phyloP scores from a whole-genome alignment of 441 rosid genomes.

The Adansonia madagascariensis region DNA sequence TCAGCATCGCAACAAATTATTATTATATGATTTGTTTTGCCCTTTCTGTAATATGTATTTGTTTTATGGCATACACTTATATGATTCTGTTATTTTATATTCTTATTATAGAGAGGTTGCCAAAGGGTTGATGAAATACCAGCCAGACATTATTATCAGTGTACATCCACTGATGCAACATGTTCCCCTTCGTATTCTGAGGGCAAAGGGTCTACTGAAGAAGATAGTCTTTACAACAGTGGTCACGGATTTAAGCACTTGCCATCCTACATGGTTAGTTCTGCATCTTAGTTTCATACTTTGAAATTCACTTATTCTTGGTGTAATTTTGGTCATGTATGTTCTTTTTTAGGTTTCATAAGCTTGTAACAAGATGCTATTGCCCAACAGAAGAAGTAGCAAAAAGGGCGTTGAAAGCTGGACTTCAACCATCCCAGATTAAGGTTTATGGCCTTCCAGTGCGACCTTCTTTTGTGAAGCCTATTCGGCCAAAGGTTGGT shows the following conservation, averaged over 20 bases:
- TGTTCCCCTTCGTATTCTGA: conserved; percentile 92
- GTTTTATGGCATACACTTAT: not conserved
- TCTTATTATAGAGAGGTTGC: conserved; percentile 73
- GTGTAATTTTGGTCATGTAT: conserved; percentile 25
- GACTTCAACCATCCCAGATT: conserved; percentile 75
- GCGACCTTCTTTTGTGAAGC: conserved; percentile 93
- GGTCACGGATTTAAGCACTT: conserved; percentile 91
- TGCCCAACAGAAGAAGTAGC: conserved; percentile 92
- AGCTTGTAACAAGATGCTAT: conserved; percentile 97
- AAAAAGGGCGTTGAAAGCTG: conserved; percentile 87
- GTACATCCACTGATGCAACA: conserved; percentile 99
- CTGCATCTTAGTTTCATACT: conserved; percentile 19
- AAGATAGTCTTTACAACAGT: conserved; percentile 94
- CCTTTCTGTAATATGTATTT: not conserved
- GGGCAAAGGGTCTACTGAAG: conserved; percentile 80
- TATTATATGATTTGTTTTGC: not conserved
- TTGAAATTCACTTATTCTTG: conserved; percentile 20
- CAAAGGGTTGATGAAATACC: conserved; percentile 93
- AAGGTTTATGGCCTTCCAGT: conserved; percentile 96
- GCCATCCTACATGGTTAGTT: conserved; percentile 96
- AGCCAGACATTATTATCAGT: conserved; percentile 90
- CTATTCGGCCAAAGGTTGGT: conserved; percentile 85
- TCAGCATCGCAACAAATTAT: not conserved
- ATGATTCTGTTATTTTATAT: conserved; percentile 9
- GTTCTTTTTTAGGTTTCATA: conserved; percentile 76